phyloP scores from a whole-genome alignment of 192 early-diverging fungal species.

The Coemansia asiatica region DNA sequence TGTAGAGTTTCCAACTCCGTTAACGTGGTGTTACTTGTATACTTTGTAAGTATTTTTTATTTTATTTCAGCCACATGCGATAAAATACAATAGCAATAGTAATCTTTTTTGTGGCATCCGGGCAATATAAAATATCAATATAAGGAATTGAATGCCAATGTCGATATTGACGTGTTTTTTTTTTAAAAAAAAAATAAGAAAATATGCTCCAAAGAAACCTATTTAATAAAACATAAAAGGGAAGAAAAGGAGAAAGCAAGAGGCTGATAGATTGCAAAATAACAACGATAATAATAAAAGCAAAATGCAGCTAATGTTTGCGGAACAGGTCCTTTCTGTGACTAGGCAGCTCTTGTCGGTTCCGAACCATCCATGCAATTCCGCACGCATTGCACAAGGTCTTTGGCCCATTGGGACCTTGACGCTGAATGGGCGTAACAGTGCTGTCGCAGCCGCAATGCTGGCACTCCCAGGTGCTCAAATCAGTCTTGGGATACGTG shows the following conservation, averaged over 20 bases:
- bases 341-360: constrained; percentile 49
- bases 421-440: constrained; percentile 55
- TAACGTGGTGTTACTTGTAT: too few species aligned
- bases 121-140: too few species aligned
- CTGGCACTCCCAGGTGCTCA: constrained; percentile 51
- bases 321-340: constrained; percentile 51
- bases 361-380: constrained; percentile 58
- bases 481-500: constrained; percentile 38
- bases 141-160: too few species aligned
- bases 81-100: too few species aligned
- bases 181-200: background rate
- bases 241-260: background rate
- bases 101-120: too few species aligned
- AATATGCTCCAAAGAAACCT: background rate
- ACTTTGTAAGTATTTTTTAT: too few species aligned
- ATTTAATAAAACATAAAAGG: background rate
- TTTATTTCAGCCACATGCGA: too few species aligned
- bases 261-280: background rate
- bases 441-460: constrained; percentile 50
- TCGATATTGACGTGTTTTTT: too few species aligned
- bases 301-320: constrained; percentile 17
- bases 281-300: background rate
- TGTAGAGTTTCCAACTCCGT: too few species aligned
- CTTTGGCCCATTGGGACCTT: constrained; percentile 63
- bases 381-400: constrained; percentile 67